These are phyloP conservation scores for Fusarium sp. DNA, from an alignment of 2,329 filamentous ascomycete species.

Conservation along the genomic window DNA sequence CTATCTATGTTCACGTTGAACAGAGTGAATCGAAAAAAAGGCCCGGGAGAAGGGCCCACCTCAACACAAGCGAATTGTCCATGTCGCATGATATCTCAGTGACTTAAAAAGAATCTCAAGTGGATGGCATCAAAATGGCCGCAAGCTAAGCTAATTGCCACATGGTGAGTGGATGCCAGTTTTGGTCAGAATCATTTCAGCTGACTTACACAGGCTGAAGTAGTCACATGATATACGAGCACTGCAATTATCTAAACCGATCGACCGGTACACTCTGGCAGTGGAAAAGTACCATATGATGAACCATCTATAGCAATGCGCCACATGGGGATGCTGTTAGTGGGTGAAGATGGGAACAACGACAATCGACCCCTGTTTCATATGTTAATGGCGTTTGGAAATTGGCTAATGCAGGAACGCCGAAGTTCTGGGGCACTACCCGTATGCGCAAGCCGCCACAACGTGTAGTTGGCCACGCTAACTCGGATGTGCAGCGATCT, in stretches of 20 bases:
- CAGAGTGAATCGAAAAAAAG: slow-evolving; percentile 14
- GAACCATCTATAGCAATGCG: slow-evolving; percentile 10
- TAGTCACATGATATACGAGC: slow-evolving; percentile 39
- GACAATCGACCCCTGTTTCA: slow-evolving; percentile 48
- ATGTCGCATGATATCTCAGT: slow-evolving; percentile 20
- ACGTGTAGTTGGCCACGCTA: slow-evolving; percentile 42
- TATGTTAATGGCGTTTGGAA: slow-evolving; percentile 40
- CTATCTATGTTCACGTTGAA: slow-evolving; percentile 6
- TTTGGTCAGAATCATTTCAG: slow-evolving; percentile 12
- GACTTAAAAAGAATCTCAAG: slow-evolving; percentile 11
- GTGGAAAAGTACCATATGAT: slow-evolving; percentile 9
- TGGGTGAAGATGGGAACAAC: slow-evolving; percentile 32
- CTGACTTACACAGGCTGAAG: slow-evolving; percentile 2
- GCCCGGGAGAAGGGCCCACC: slow-evolving; percentile 15
- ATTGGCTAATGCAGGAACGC: slow-evolving; percentile 50
- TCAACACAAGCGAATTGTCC: slow-evolving; percentile 14
- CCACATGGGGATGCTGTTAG: slow-evolving; percentile 30
- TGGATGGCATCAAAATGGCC: not conserved
- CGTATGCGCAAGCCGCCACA: slow-evolving; percentile 42
- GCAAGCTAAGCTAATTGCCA: slow-evolving; percentile 22
- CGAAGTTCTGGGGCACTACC: slow-evolving; percentile 41
- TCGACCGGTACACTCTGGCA: slow-evolving; percentile 13
- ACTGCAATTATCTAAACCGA: slow-evolving; percentile 12
- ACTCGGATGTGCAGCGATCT: slow-evolving; percentile 27
- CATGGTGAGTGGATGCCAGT: slow-evolving; percentile 33